Evolutionary conservation across 139 green algal genomes (phyloP), one percentile per base, ranked within the genome.

Genomic region (Cymbomonas tetramitiformis): DNA sequence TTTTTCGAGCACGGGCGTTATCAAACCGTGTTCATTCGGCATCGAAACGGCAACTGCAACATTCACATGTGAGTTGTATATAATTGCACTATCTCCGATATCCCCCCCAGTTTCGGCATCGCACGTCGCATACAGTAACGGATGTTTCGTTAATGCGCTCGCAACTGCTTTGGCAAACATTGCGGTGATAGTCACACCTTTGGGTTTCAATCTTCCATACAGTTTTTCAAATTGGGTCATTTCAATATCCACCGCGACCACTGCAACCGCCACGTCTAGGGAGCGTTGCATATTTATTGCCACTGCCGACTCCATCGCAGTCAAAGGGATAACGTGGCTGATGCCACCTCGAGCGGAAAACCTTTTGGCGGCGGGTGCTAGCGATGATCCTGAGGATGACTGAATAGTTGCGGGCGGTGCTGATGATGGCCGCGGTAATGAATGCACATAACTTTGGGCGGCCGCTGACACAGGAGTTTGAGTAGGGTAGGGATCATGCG

Each of bases 121-220:
- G 51, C 33, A 66, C 8, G 46, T 40, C 25, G 89, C 81, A 50
- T 87, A 93, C 34, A 98, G 71, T 30, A 93, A 58, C 2, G 90
- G 90, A 73, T 97, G 88, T 58, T 82, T 65, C 2, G 79, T 79
- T 18, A 98, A 79, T 1, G 90, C 90, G 31, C 87, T 65, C 36
- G 81, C 90, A 34, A 76, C 73, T 7, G 90, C 90, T 79, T 97
- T 97, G 41, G 88, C 81, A 60, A 97, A 80, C 65, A 98, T 71
- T 2, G 80, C 87, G 4, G 88, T 94, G 86, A 98, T 96, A 51
- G 90, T 98, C 32, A 98, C 90, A 53, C 90, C 90, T 70, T 95
- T 86, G 28, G 86, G 83, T 82, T 98, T 98, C 23, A 98, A 18
- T 39, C 69, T 58, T 51, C 93, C 86, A 82, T 95, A 95, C 49